Evolutionary conservation across 2,329 filamentous ascomycete genomes (phyloP), one percentile per base, ranked within the genome.

Genomic region (Paradendryphiella salina): DNA sequence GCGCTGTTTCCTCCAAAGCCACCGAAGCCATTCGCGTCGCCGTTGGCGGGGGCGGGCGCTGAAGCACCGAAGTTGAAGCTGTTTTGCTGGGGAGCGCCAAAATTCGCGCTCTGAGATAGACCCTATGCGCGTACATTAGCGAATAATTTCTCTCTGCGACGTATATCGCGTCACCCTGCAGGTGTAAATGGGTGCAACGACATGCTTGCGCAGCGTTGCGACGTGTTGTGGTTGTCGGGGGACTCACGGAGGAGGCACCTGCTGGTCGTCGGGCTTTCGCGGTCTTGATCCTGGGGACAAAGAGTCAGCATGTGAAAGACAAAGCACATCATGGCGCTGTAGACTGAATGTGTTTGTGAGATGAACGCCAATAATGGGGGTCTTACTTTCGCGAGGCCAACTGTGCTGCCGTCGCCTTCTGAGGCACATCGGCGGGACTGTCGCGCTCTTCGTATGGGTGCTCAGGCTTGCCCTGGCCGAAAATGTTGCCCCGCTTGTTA

Each of bases 361-460:
- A 18, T 31, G 20, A 21, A 21, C 51, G 36, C 28, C 21, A 21
- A 46, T 20, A 29, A 48, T 44, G 34, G 45, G 31, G 55, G 38
- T 82, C 80, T 76, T 73, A 82, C 80, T 78, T 82, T 72, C 80
- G 76, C 52, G 68, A 72, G 26, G 80, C 80, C 69, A 82, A 42
- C 69, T 82, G 80, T 32, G 80, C 79, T 32, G 80, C 80, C 21
- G 79, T 82, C 28, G 80, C 80, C 68, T 75, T 75, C 60, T 77
- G 74, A 20, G 77, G 75, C 59, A 73, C 71, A 2, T 81, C 79
- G 38, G 73, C 74, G 21, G 72, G 72, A 41, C 71, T 70, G 28
- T 64, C 57, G 37, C 59, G 57, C 33, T 67, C 66, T 42, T 66
- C 56, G 51, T 67, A 69, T 9, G 63, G 64, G 10, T 43, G 21